Base-by-base conservation (phyloP, 2,329 filamentous ascomycete species). In the Phyllosticta citriasiana region DNA sequence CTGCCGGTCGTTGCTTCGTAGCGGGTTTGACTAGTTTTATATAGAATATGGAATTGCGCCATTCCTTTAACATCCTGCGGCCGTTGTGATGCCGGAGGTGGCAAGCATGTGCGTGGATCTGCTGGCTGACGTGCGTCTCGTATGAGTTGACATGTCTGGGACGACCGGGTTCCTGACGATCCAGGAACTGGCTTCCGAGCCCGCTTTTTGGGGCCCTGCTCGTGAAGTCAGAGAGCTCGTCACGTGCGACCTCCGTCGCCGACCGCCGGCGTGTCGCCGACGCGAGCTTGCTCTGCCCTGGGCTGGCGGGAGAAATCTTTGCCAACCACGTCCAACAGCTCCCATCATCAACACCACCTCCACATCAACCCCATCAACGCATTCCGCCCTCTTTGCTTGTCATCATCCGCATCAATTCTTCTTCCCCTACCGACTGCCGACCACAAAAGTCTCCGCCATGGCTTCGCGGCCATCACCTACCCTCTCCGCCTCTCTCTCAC, bases 401-500 rank as follows among this genome's bases (percentile, higher is more conserved):
- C 16, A 6, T n/a, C 40, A 47, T 47, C n/a, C 12, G 1, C 40
- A 47, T 19, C 40, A 47, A 47, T 47, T 47, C 40, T 14, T 47
- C 40, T n/a, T n/a, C 7, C 14, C 2, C 14, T 2, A 47, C 5
- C 14, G 4, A 47, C 14, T n/a, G 40, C 40, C 14, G 40, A 14
- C 40, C 16, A 16, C 16, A 47, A 19, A 47, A 16, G 40, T n/a
- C 12, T 16, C 14, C 55, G 67, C 27, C 6, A 74, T 74, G 71
- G 69, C 70, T 65, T 71, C 71, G 52, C 70, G 72, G 65, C 57
- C 57, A 7, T 53, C 61, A 30, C 27, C 22, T 26, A 53, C 61
- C 19, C 16, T 55, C 27, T 63, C 68, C 55, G 66, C 71, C 52
- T 68, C 66, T 35, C 60, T 72, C 59, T 64, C 69, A 35, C 59